These are phyloP conservation scores for Phytophthora nicotianae DNA, from an alignment of 352 stramenopile species.

Conservation along the genomic window DNA sequence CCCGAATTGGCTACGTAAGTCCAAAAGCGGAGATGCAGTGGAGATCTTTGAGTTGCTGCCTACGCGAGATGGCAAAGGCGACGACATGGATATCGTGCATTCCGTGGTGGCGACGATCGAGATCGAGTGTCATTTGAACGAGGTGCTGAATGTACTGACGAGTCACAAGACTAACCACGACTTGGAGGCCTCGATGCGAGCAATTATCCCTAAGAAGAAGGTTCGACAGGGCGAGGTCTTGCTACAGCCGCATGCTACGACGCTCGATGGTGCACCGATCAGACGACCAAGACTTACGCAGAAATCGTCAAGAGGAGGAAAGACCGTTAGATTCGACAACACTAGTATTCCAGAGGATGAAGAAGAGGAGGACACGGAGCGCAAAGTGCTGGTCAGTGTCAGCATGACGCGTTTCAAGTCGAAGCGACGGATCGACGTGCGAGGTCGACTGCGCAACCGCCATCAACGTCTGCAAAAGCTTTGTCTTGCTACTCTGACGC, in stretches of 20 bases:
- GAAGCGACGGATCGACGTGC: slow-evolving; percentile 36
- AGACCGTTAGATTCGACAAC: slow-evolving; percentile 28
- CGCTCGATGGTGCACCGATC: slow-evolving; percentile 27
- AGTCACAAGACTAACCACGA: slow-evolving; percentile 49
- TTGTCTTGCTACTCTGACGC: slow-evolving; percentile 55
- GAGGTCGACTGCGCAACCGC: slow-evolving; percentile 38
- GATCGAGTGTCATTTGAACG: slow-evolving; percentile 65
- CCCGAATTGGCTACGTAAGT: slow-evolving; percentile 49
- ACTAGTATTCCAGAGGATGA: slow-evolving; percentile 21
- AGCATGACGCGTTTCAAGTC: slow-evolving; percentile 49
- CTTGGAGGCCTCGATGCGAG: slow-evolving; percentile 53
- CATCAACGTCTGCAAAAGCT: slow-evolving; percentile 60
- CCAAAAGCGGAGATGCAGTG: slow-evolving; percentile 49
- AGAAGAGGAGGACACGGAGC: slow-evolving; percentile 17
- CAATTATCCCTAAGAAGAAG: slow-evolving; percentile 44
- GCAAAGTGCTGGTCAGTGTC: slow-evolving; percentile 46
- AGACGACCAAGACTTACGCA: slow-evolving; percentile 9
- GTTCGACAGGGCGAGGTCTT: slow-evolving; percentile 39
- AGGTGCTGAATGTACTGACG: slow-evolving; percentile 65
- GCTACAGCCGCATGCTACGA: slow-evolving; percentile 36
- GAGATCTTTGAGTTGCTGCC: slow-evolving; percentile 55
- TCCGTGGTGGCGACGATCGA: slow-evolving; percentile 54
- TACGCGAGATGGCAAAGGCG: slow-evolving; percentile 31
- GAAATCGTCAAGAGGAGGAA: slow-evolving; percentile 19
- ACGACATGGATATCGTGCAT: slow-evolving; percentile 63